phyloP scores from a whole-genome alignment of 805 yeast species.

The Candida ulmi region DNA sequence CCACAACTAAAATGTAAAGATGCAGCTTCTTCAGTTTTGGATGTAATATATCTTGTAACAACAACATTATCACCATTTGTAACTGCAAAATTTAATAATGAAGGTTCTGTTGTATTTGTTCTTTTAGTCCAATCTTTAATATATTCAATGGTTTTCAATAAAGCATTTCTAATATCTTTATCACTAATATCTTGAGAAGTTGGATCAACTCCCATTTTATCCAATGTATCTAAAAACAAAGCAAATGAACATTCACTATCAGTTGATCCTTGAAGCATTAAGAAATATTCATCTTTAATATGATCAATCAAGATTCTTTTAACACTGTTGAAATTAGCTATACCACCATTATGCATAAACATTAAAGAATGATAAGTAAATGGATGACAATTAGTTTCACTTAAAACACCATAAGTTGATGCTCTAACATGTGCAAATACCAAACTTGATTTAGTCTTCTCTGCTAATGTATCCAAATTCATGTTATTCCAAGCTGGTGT shows the following conservation, averaged over 20 bases:
- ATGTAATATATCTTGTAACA: constrained; percentile 82
- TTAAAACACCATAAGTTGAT: constrained; percentile 86
- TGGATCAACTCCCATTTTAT: constrained; percentile 74
- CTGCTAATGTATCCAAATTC: constrained; percentile 79
- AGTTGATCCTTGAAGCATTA: constrained; percentile 85
- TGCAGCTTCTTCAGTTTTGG: constrained; percentile 92
- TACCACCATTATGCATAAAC: constrained; percentile 98
- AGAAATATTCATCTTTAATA: constrained; percentile 73
- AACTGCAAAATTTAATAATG: constrained; percentile 86
- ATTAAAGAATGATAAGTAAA: constrained; percentile 80
- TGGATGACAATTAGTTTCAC: constrained; percentile 97
- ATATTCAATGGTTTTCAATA: constrained; percentile 65
- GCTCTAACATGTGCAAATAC: constrained; percentile 97
- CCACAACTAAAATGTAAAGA: constrained; percentile 94
- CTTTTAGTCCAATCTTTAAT: constrained; percentile 78
- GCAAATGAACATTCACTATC: constrained; percentile 97
- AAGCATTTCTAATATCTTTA: constrained; percentile 55
- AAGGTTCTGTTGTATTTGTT: constrained; percentile 74
- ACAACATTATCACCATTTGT: constrained; percentile 89
- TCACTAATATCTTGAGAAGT: constrained; percentile 44
- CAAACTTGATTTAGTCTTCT: constrained; percentile 75
- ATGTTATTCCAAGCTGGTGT: constrained; percentile 98
- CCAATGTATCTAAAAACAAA: constrained; percentile 69
- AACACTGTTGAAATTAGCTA: constrained; percentile 65
- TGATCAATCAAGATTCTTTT: constrained; percentile 70